These are phyloP conservation scores for Aspergillus glaucus DNA, from an alignment of 2,329 filamentous ascomycete genomes.

Conservation along the genomic window DNA sequence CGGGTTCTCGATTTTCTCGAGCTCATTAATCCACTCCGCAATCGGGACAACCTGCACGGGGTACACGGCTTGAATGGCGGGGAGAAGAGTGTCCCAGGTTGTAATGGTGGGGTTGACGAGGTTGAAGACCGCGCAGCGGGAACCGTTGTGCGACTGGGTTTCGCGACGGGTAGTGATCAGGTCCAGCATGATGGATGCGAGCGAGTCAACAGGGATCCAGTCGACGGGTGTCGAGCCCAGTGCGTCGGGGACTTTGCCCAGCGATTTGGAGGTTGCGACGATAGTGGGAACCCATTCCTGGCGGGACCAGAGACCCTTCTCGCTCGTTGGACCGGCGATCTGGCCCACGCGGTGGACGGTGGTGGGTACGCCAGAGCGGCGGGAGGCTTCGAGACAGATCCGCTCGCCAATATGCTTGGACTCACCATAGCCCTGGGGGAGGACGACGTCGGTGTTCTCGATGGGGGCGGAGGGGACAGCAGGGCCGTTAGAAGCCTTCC, in stretches of 20 bases:
- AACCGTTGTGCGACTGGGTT: constrained; percentile 11
- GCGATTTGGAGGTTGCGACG: constrained; percentile 46
- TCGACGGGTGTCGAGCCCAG: constrained; percentile 45
- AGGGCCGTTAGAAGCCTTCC: constrained; percentile 7
- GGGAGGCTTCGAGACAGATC: constrained; percentile 33
- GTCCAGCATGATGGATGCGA: constrained; percentile 44
- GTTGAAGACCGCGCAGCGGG: constrained; percentile 34
- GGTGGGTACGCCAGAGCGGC: constrained; percentile 12
- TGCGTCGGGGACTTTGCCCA: constrained; percentile 42
- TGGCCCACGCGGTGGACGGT: constrained; percentile 29
- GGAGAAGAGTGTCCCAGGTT: constrained; percentile 37
- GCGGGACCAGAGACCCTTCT: constrained; percentile 49
- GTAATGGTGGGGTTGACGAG: constrained; percentile 42
- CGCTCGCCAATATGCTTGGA: constrained; percentile 38
- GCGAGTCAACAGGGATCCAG: constrained; percentile 32
- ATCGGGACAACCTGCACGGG: constrained; percentile 37
- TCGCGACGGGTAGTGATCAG: constrained; percentile 27
- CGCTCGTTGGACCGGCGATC: constrained; percentile 24
- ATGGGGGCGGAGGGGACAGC: constrained; percentile 21
- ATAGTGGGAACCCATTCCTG: constrained; percentile 42
- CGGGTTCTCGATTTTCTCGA: constrained; percentile 37
- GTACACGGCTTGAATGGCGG: constrained; percentile 38
- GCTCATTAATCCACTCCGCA: constrained; percentile 39
- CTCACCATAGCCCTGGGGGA: constrained; percentile 29
- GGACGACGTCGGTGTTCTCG: constrained; percentile 19